Evolutionary conservation across 805 yeast genomes (phyloP).

Genomic region (Kuraishia cidri): DNA sequence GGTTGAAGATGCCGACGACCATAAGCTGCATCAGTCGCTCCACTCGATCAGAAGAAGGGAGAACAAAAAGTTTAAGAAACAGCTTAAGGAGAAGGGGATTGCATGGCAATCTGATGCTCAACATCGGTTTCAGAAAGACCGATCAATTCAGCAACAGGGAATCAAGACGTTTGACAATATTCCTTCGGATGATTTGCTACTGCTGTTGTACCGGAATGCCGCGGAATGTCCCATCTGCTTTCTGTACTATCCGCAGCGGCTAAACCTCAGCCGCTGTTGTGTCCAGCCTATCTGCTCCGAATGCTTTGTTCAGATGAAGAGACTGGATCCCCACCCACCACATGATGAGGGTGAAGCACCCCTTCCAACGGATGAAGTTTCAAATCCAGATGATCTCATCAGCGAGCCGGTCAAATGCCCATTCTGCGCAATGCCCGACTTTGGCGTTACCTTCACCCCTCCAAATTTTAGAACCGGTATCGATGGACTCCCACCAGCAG

Average conservation of each 20-base stretch:
- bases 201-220: constrained; percentile 56
- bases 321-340: constrained; percentile 90
- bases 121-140: constrained; percentile 19
- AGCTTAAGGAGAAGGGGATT: constrained; percentile 28
- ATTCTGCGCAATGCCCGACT: constrained; percentile 80
- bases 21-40: constrained; percentile 41
- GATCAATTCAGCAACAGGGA: constrained; percentile 13
- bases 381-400: constrained; percentile 55
- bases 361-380: constrained; percentile 10
- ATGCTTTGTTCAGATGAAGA: constrained; percentile 91
- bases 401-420: constrained; percentile 92
- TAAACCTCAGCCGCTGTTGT: constrained; percentile 83
- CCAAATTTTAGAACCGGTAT: constrained; percentile 51
- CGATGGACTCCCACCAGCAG: constrained; percentile 41
- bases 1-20: constrained; percentile 54
- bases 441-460: constrained; percentile 78
- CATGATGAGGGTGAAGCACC: constrained; percentile 42
- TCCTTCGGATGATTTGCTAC: constrained; percentile 35
- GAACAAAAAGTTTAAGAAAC: constrained; percentile 30
- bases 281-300: constrained; percentile 91
- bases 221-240: constrained; percentile 94
- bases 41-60: constrained; percentile 39
- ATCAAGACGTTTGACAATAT: constrained; percentile 18
- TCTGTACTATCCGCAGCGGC: constrained; percentile 67
- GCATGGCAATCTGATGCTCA: constrained; percentile 26